These are phyloP conservation scores for Arthrobotrys sphaeroides DNA, from an alignment of 2,329 filamentous ascomycete species.

Conservation along the genomic window DNA sequence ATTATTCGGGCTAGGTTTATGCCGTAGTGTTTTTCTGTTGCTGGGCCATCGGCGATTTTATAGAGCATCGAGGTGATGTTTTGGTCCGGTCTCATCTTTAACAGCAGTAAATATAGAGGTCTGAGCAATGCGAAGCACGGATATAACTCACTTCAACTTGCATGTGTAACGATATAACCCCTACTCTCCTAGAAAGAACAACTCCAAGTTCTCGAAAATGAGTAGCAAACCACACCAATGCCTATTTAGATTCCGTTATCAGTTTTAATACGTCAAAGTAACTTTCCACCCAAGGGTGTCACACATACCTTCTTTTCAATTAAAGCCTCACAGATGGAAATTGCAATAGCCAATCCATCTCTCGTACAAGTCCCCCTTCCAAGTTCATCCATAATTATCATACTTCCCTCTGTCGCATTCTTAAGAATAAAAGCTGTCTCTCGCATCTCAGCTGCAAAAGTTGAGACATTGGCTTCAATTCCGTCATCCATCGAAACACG, in stretches of 20 bases:
- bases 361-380: slow-evolving; percentile 88
- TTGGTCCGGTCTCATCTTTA: slow-evolving; percentile 62
- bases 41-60: slow-evolving; percentile 76
- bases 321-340: slow-evolving; percentile 88
- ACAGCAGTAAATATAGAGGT: too few relatives aligned
- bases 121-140: too few relatives aligned
- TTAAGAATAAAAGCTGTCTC: slow-evolving; percentile 92
- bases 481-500: slow-evolving; percentile 86
- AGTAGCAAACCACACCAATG: slow-evolving; percentile 90
- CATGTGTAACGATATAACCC: slow-evolving; percentile 84
- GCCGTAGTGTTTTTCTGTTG: slow-evolving; percentile 80
- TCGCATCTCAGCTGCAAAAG: slow-evolving; percentile 93
- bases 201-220: slow-evolving; percentile 86
- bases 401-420: slow-evolving; percentile 78
- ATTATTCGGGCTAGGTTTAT: slow-evolving; percentile 56
- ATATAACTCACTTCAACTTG: slow-evolving; percentile 74
- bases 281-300: neutral
- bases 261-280: slow-evolving; percentile 34
- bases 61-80: slow-evolving; percentile 86
- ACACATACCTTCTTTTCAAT: slow-evolving; percentile 69
- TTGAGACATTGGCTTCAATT: slow-evolving; percentile 89
- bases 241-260: slow-evolving; percentile 61
- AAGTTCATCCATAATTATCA: slow-evolving; percentile 89
- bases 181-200: slow-evolving; percentile 77
- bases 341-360: slow-evolving; percentile 87